phyloP scores from a whole-genome alignment of 345 rosid genomes.

The Bretschneidera sinensis region DNA sequence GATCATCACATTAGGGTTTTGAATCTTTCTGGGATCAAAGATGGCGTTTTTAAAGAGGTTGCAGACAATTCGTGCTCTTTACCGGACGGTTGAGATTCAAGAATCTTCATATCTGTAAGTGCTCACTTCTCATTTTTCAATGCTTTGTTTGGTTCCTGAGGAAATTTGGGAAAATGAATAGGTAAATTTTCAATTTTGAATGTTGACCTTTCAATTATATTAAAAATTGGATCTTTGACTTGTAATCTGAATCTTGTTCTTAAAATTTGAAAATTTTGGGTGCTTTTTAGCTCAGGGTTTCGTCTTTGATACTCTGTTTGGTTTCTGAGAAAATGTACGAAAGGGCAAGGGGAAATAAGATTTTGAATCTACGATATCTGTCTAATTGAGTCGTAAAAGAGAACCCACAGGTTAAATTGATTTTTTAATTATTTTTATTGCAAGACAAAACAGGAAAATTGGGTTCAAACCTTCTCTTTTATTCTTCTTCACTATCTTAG shows the following conservation, averaged over 20 bases:
- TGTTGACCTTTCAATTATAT: not conserved
- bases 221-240: too few species aligned
- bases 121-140: conserved; percentile 10
- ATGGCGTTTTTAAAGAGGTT: conserved; percentile 37
- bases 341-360: too few species aligned
- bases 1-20: conserved; percentile 25
- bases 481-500: not conserved
- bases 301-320: not conserved
- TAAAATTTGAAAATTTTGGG: not conserved
- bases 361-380: too few species aligned
- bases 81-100: conserved; percentile 24
- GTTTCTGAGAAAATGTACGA: conserved; percentile 8
- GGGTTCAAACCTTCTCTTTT: too few species aligned
- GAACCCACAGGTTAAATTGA: not conserved
- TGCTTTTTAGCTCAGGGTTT: not conserved
- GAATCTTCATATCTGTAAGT: conserved; percentile 56
- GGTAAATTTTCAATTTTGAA: not conserved
- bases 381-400: too few species aligned
- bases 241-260: not conserved
- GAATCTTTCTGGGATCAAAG: conserved; percentile 5
- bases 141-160: conserved; percentile 18
- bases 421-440: too few species aligned
- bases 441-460: too few species aligned
- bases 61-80: conserved; percentile 28
- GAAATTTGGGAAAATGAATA: conserved; percentile 7